Percentiles rank a stretch among this genome's conserved stretches.
Evolutionary conservation across 192 early-diverging fungal genomes (phyloP).

Genomic region (Jimgerdemannia lactiflua): DNA sequence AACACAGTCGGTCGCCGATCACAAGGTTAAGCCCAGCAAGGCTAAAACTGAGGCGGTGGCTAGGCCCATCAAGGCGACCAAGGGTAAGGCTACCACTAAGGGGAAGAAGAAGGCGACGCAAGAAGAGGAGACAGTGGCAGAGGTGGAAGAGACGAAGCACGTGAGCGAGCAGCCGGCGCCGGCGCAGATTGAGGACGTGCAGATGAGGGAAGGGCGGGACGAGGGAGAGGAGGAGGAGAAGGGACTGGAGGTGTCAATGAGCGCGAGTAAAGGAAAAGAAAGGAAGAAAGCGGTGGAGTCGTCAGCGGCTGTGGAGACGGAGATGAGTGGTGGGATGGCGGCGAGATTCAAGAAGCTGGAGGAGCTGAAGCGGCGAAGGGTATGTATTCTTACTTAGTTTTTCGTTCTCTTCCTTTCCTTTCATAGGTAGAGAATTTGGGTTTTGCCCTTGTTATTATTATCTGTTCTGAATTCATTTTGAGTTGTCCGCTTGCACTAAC

Average conservation of each 20-base stretch:
- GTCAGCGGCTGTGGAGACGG: background rate
- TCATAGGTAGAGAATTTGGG: too few species aligned
- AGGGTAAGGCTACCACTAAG: too few species aligned
- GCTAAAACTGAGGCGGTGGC: too few species aligned
- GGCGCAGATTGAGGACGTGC: background rate
- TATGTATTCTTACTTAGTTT: constrained; percentile 8
- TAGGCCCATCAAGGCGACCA: too few species aligned
- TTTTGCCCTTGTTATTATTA: too few species aligned
- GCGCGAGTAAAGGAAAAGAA: background rate
- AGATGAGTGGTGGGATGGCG: constrained; percentile 12
- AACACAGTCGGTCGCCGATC: too few species aligned
- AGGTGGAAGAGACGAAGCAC: background rate
- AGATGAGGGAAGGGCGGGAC: background rate
- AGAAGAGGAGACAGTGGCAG: background rate
- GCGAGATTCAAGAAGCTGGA: constrained; percentile 45
- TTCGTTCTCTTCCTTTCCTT: background rate
- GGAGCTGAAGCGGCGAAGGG: constrained; percentile 42
- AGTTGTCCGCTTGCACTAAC: background rate
- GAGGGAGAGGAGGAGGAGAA: too few species aligned
- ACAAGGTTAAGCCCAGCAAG: too few species aligned
- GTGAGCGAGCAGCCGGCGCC: constrained; percentile 12
- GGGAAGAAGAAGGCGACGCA: constrained; percentile 10
- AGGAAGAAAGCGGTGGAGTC: background rate
- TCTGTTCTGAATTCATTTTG: too few species aligned
- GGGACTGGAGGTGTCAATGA: constrained; percentile 18